These are phyloP conservation scores for Ganoderma lucidum DNA, from an alignment of 1,284 basidiomycete species.

Conservation along the genomic window DNA sequence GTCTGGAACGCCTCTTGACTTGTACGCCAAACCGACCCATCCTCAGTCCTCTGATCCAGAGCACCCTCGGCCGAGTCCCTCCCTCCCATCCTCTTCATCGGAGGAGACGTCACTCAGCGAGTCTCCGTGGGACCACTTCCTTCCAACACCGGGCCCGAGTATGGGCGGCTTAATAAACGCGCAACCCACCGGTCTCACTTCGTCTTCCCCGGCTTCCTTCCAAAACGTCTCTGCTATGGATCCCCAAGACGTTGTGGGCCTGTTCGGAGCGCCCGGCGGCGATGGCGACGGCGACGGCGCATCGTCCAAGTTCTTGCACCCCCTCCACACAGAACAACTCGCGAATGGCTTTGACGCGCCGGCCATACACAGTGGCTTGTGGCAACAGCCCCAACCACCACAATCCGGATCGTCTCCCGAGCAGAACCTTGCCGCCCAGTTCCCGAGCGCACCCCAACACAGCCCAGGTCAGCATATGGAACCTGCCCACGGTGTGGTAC, in stretches of 20 bases:
- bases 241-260: not conserved
- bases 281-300: not conserved
- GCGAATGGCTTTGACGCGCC: not conserved
- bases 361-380: not conserved
- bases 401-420: not conserved
- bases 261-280: not conserved
- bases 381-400: not conserved
- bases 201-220: not conserved
- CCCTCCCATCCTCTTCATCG: not conserved
- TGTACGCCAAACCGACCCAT: not conserved
- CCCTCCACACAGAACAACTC: constrained; percentile 2
- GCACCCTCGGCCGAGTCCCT: not conserved
- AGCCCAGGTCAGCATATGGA: not conserved
- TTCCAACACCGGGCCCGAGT: not conserved
- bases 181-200: not conserved
- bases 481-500: not conserved
- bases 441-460: constrained; percentile 25
- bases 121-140: not conserved
- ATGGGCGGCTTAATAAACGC: not conserved
- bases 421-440: not conserved
- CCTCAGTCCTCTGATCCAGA: not conserved
- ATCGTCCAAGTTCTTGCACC: not conserved
- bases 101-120: not conserved
- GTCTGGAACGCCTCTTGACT: constrained; percentile 62
- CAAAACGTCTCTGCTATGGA: not conserved